These are phyloP conservation scores for Aquilaria yunnanensis DNA, from an alignment of 345 rosid species.

Conservation along the genomic window DNA sequence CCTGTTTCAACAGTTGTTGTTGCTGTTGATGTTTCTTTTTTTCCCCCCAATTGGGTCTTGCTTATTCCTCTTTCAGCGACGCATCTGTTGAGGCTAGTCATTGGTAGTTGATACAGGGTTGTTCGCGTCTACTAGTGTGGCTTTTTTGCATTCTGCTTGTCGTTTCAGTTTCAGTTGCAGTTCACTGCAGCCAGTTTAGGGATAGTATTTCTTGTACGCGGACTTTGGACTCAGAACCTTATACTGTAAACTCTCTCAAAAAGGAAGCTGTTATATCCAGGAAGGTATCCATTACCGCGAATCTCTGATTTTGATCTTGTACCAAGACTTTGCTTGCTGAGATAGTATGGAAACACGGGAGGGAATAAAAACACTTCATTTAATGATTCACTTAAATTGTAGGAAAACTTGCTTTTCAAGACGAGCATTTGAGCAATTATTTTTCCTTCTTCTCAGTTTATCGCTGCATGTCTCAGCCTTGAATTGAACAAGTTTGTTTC, in stretches of 20 bases:
- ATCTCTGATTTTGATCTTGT: conserved; percentile 8
- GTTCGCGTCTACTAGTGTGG: conserved; percentile 8
- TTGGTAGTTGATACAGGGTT: conserved; percentile 20
- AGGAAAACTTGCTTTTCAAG: too few relatives aligned
- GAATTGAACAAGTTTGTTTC: too few relatives aligned
- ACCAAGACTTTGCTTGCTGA: conserved; percentile 6
- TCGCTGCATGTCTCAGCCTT: too few relatives aligned
- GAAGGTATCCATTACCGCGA: conserved; percentile 3
- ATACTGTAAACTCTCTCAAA: not conserved
- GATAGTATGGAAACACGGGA: too few relatives aligned
- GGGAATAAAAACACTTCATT: too few relatives aligned
- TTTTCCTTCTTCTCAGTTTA: too few relatives aligned
- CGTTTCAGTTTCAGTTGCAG: conserved; percentile 7
- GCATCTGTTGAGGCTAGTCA: not conserved
- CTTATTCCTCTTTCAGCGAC: not conserved
- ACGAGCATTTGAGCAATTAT: too few relatives aligned
- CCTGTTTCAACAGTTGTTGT: not conserved
- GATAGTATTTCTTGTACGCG: conserved; percentile 7
- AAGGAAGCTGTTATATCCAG: conserved; percentile 9
- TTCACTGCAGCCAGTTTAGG: conserved; percentile 5
- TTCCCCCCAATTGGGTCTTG: not conserved
- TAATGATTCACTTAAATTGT: too few relatives aligned
- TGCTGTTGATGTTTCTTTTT: not conserved
- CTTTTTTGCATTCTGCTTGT: conserved; percentile 15
- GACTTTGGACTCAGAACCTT: conserved; percentile 14